Percentiles rank a stretch among this genome's conserved stretches.
phyloP scores from a whole-genome alignment of 768 basidiomycete genomes.

The Cystofilobasidium bisporidii region DNA sequence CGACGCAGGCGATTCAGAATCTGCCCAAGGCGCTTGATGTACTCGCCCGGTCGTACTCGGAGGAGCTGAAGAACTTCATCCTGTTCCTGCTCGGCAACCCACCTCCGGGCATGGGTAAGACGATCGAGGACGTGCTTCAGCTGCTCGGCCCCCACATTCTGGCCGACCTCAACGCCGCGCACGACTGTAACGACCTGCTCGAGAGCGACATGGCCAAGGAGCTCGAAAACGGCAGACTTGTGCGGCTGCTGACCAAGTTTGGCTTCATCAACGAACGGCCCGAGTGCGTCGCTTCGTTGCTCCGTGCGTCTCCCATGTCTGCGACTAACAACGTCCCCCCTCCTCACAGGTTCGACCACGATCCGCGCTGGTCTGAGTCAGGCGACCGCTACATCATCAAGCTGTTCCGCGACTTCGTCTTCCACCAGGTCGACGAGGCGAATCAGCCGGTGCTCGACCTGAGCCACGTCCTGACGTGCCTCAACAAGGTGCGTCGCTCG shows the following conservation, averaged over 20 bases:
- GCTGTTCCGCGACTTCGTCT: constrained; percentile 94
- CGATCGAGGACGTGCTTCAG: constrained; percentile 67
- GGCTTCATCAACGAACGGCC: constrained; percentile 99
- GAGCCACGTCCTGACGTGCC: constrained; percentile 76
- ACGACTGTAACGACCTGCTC: constrained; percentile 63
- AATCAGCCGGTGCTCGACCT: constrained; percentile 83
- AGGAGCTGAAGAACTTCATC: constrained; percentile 70
- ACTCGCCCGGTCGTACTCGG: constrained; percentile 62
- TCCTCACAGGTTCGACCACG: constrained; percentile 94
- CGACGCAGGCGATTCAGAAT: constrained; percentile 49
- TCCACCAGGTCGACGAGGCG: constrained; percentile 89
- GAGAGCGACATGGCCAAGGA: constrained; percentile 78
- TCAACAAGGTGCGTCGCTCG: constrained; percentile 67
- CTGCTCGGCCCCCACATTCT: constrained; percentile 62
- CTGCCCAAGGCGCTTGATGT: constrained; percentile 63
- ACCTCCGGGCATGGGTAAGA: constrained; percentile 53
- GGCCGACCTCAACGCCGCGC: constrained; percentile 75
- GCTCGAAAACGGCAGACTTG: constrained; percentile 84
- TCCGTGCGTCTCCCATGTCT: neutral
- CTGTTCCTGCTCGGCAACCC: constrained; percentile 49
- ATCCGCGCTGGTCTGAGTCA: constrained; percentile 94
- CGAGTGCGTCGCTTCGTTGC: constrained; percentile 54
- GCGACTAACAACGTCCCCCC: too few relatives aligned
- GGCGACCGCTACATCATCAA: constrained; percentile 97
- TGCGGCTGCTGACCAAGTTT: constrained; percentile 81